phyloP scores from a whole-genome alignment of 1,284 basidiomycete species.

The Sporisorium iseilematis-ciliati region DNA sequence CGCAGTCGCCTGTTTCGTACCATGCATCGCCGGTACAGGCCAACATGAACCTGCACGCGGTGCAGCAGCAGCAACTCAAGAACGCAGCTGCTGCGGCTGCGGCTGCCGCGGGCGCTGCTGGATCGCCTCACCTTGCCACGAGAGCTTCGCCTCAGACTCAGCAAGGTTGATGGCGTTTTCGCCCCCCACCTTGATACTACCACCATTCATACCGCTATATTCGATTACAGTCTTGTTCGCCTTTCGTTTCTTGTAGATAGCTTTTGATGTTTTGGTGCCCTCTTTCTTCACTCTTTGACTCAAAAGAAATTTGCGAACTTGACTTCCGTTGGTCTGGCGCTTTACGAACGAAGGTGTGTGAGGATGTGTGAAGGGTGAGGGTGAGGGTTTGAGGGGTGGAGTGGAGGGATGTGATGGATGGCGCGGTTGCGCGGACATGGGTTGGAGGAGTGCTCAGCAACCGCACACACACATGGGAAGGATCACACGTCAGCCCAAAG shows the following conservation, averaged over 20 bases:
- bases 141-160: slow-evolving; percentile 46
- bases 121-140: slow-evolving; percentile 36
- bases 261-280: slow-evolving; percentile 8
- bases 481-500: not conserved
- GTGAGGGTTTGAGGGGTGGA: not conserved
- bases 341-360: too few species aligned
- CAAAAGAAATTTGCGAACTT: slow-evolving; percentile 34
- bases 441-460: not conserved
- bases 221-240: slow-evolving; percentile 38
- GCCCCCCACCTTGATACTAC: not conserved
- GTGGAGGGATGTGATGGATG: not conserved
- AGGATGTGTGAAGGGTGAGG: not conserved
- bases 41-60: slow-evolving; percentile 40
- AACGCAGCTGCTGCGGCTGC: slow-evolving; percentile 48
- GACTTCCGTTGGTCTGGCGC: too few species aligned
- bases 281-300: slow-evolving; percentile 4
- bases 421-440: not conserved
- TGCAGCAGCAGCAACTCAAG: slow-evolving; percentile 47
- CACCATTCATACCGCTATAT: slow-evolving; percentile 15
- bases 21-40: slow-evolving; percentile 46
- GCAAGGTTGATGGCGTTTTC: slow-evolving; percentile 26
- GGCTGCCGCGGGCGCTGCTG: slow-evolving; percentile 25
- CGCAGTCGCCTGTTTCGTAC: slow-evolving; percentile 37
- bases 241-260: slow-evolving; percentile 32
- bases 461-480: not conserved